Base-by-base conservation (phyloP, 208 protist species). In the Leishmania guyanensis region DNA sequence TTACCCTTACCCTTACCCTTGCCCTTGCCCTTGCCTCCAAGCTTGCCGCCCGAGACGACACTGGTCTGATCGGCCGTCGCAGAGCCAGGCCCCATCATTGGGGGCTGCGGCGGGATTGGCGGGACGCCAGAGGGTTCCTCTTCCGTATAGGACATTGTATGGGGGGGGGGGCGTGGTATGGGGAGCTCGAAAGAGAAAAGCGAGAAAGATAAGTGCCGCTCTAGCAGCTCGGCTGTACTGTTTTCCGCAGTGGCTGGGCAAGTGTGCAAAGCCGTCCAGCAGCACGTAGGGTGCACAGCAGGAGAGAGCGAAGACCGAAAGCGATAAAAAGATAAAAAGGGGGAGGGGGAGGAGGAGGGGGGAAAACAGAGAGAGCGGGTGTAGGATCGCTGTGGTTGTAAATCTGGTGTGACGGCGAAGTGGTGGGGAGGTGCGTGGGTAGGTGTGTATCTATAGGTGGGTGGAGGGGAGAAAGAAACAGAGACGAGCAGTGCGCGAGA, bases 41-140 rank as follows among this genome's bases (percentile, higher is more conserved):
- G 90, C 85, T 96, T 96, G 56, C 94, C 94, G 68, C 94, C 94
- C 5, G 94, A 97, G n/a, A 96, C 82, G 65, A 96, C 82, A 71
- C 92, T 96, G 58, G 93, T 91, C 90, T 97, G 94, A 65, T 97
- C 94, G 5, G 88, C 93, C 36, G 93, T 95, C 66, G 89, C 90
- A 26, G 92, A 94, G 36, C 91, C 92, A 20, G 92, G 89, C 12
- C 91, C 87, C 86, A 97, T 88, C 84, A 93, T 87, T 48, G 89
- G 89, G 71, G 69, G 84, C 72, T 86, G 84, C 75, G 83, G 84
- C 53, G 72, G 71, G 72, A 81, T 58, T 72, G 77, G 79, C 26
- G 65, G 81, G 73, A 81, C 69, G 64, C 78, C 74, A 48, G 85
- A 75, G 17, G 77, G 33, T 56, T 90, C 90, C 48, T 97, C 92